A percentile compares a stretch with the other conserved stretches of the same genome.
Conservation (phyloP, 805 yeast genomes). For the Torulaspora maleeae region DNA sequence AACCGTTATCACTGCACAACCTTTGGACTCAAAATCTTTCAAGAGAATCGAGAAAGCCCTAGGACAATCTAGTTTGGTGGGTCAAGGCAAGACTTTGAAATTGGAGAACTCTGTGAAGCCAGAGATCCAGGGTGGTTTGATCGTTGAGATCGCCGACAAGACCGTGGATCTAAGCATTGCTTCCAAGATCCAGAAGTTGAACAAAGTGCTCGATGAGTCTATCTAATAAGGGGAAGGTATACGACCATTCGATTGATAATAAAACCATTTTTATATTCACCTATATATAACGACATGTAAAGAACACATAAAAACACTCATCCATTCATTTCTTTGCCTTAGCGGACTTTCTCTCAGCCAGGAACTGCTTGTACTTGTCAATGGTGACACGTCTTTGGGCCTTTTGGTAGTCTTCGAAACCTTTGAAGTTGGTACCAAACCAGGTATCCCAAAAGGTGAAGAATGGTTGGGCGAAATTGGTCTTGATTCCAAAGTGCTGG, state of each 20-base stretch:
- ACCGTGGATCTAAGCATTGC: constrained; percentile 91
- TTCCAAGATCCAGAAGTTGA: constrained; percentile 79
- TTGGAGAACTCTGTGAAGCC: constrained; percentile 80
- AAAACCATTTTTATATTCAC: constrained; percentile 10
- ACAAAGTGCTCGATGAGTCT: constrained; percentile 82
- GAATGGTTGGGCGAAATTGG: constrained; percentile 93
- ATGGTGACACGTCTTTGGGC: constrained; percentile 65
- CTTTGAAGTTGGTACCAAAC: constrained; percentile 66
- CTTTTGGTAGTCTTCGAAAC: constrained; percentile 54
- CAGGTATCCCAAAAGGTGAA: constrained; percentile 88
- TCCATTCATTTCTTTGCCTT: constrained; percentile 18
- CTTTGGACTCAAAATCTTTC: constrained; percentile 76
- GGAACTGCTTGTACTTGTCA: constrained; percentile 57
- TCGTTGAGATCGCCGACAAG: constrained; percentile 94
- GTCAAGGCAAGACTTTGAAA: constrained; percentile 79
- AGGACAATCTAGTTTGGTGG: constrained; percentile 73
- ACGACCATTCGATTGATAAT: background rate
- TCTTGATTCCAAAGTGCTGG: constrained; percentile 90
- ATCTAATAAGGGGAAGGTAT: constrained; percentile 42
- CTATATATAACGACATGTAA: constrained; percentile 12
- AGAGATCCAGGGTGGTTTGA: constrained; percentile 89
- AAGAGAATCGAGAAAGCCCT: constrained; percentile 75
- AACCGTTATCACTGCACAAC: constrained; percentile 79
- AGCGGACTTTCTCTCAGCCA: constrained; percentile 36
- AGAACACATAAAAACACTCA: constrained; percentile 1